Conservation (phyloP, 306 rosid genomes). For the Senna siamea region DNA sequence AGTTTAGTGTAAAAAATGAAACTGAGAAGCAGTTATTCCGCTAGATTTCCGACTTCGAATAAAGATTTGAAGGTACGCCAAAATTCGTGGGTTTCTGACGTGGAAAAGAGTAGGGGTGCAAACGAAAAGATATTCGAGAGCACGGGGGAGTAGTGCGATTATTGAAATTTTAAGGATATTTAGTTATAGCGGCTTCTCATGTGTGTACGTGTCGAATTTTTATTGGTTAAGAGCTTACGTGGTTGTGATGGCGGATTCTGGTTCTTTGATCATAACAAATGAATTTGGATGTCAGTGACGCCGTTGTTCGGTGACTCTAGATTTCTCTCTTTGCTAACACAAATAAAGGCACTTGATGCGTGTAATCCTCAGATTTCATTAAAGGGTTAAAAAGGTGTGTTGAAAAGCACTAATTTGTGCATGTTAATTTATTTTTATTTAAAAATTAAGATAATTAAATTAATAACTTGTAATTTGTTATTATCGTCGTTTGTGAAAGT, state of each 20-base stretch:
- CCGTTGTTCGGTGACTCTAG: background rate
- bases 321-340: background rate
- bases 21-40: background rate
- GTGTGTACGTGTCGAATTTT: background rate
- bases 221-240: background rate
- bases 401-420: no score
- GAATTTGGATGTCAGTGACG: background rate
- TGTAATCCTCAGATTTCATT: background rate
- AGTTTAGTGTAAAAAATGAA: background rate
- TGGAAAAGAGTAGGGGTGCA: background rate
- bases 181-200: no score
- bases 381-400: no score
- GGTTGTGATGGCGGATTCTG: conserved; percentile 20
- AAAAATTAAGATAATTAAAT: no score
- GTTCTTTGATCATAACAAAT: background rate
- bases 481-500: no score
- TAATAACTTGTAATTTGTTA: no score
- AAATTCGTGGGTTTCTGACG: conserved; percentile 12
- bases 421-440: no score
- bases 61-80: background rate
- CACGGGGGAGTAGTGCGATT: background rate
- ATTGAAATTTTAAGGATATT: background rate
- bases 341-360: background rate
- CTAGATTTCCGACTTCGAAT: conserved; percentile 19
- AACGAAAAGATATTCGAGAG: background rate